Conservation (phyloP, 2,329 filamentous ascomycete species). For the Ophiosphaerella korrae region DNA sequence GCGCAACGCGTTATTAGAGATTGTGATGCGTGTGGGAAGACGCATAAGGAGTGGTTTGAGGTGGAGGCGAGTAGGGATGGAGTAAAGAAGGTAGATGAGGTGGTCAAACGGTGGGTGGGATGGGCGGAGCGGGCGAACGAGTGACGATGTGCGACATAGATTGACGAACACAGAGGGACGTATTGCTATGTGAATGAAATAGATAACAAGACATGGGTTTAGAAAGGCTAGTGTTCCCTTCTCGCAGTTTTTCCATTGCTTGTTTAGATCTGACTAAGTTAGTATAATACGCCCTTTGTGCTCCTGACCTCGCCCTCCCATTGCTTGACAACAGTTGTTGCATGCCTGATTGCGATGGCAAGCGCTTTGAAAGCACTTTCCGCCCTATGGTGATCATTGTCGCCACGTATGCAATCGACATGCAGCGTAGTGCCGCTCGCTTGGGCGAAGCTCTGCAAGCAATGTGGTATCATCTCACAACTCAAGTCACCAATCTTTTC, state of each 20-base stretch:
- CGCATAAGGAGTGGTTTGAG: conserved; percentile 96
- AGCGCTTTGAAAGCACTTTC: conserved; percentile 98
- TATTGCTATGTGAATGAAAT: too few species aligned
- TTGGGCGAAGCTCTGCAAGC: conserved; percentile 91
- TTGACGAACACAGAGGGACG: too few species aligned
- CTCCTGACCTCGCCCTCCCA: conserved; percentile 92
- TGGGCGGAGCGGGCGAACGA: conserved; percentile 68
- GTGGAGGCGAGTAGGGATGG: conserved; percentile 75
- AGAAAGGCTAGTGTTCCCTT: too few species aligned
- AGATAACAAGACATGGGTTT: too few species aligned
- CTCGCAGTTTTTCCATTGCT: too few species aligned
- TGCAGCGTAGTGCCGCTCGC: conserved; percentile 90
- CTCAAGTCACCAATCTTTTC: conserved; percentile 94
- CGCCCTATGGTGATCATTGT: conserved; percentile 94
- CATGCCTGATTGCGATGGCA: conserved; percentile 81
- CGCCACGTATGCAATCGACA: conserved; percentile 86
- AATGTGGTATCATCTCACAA: conserved; percentile 94
- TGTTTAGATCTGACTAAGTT: conserved; percentile 11
- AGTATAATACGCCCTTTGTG: conserved; percentile 86
- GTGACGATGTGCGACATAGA: not conserved
- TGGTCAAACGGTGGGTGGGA: conserved; percentile 81
- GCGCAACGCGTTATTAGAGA: conserved; percentile 63
- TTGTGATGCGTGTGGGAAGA: conserved; percentile 79
- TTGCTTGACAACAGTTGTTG: conserved; percentile 74
- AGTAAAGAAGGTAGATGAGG: conserved; percentile 70